Base-by-base conservation (phyloP, 2,329 filamentous ascomycete species). In the Fusarium sp. region DNA sequence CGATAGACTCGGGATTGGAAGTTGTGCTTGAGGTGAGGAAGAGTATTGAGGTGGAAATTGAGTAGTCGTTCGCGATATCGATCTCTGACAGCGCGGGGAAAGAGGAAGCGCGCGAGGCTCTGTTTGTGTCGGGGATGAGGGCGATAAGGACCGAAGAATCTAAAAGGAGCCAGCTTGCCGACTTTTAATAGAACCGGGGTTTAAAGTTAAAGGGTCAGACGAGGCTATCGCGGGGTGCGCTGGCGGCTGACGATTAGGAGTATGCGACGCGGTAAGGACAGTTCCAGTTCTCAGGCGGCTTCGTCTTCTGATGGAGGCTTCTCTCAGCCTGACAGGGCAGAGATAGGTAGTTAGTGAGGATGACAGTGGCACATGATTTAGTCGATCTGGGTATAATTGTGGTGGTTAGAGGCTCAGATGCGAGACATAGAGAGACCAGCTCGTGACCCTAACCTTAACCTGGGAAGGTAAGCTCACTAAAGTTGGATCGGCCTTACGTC, bases 1-100 rank as follows among this genome's bases (percentile, higher is more conserved):
- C 86, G 87, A 78, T 96, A 97, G 70, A 97, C 89, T 59, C 90
- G 88, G 40, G 90, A 90, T 81, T 97, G 94, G 11, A 93, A 82
- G 56, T 87, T 85, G 77, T 91, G 89, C 76, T 91, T 92, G 74
- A 93, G 86, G 53, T 85, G 83, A 15, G 93, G 92, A 25, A 97
- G 80, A 8, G 88, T 92, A 74, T 94, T 89, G 86, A 93, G 88
- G 68, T 89, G 92, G 79, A 97, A 89, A 71, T 86, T 84, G 73
- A 90, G 86, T 57, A 96, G 84, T 66, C 87, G 88, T 64, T 90
- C 87, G 77, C 89, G 89, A 74, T 90, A 90, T 72, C 86, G 88
- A 68, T 88, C 85, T 78, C 88, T 88, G 58, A 87, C 76, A 66
- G 87, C 82, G 72, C 85, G 83, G n/a, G 91, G 91, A 75, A 94